Base-by-base conservation (phyloP, 2,329 filamentous ascomycete species). In the Ilyonectria robusta region DNA sequence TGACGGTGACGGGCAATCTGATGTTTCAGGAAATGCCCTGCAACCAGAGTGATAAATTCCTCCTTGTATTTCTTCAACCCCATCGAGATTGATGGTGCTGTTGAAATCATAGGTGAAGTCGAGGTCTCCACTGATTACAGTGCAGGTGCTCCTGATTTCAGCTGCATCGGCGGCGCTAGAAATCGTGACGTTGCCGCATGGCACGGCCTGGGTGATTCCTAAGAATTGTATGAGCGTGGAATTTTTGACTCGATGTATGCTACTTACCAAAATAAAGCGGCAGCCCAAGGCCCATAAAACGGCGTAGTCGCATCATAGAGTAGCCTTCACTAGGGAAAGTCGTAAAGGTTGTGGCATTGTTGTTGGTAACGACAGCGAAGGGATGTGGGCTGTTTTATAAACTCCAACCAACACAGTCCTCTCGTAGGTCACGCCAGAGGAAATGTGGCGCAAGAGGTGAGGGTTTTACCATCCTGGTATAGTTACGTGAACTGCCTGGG, bases 171-270 rank as follows among this genome's bases (percentile, higher is more conserved):
- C 44, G n/a, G 62, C 54, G 19, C 35, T 56, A 2, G 42, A 26
- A 13, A 69, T 59, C 21, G 58, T 65, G 17, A 65, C 13, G n/a
- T 69, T 65, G 13, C 23, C 15, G 21, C 65, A 67, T 11, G n/a
- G 44, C 8, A 17, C 19, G 8, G 47, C 51, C 46, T 21, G 40
- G 3, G 40, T 55, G 6, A 17, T 29, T n/a, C 19, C 64, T 61
- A 31, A 50, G 9, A 40, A 15, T 40, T 40, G 11, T 6, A 17
- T 40, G 6, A 40, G 10, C 10, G 17, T 5, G 6, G 3, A 40
- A 6, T 6, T 40, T 5, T 17, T 5, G 10, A 15, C 11, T 6
- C 13, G 37, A 15, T 40, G 2, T 17, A 40, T 13, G 8, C 17
- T 40, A 17, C 37, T 13, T 13, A 17, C 37, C 37, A 6, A 40